These are phyloP conservation scores for Malus asiatica DNA, from an alignment of 306 rosid species.

Conservation along the genomic window DNA sequence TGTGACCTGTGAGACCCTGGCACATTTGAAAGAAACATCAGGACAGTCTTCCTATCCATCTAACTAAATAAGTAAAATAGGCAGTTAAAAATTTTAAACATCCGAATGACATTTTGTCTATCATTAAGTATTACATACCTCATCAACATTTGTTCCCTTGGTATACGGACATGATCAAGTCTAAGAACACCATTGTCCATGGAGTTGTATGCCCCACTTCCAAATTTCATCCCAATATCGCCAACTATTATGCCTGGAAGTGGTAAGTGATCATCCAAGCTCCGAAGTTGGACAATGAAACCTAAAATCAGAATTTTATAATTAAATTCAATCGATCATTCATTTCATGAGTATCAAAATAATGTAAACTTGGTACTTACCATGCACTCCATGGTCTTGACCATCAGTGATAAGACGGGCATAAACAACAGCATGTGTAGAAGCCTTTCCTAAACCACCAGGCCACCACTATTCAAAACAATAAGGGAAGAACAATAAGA, in stretches of 20 bases:
- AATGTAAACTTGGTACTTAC: constrained; percentile 33
- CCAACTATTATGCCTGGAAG: constrained; percentile 87
- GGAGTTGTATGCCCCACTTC: constrained; percentile 80
- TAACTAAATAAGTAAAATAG: neutral
- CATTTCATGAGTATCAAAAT: neutral
- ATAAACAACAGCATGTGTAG: constrained; percentile 79
- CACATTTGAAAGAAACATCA: constrained; percentile 19
- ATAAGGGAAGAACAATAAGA: constrained; percentile 13
- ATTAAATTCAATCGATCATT: constrained; percentile 7
- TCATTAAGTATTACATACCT: constrained; percentile 37
- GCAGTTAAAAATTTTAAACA: neutral
- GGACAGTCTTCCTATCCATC: neutral
- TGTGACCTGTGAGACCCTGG: constrained; percentile 87
- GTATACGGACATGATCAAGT: constrained; percentile 79
- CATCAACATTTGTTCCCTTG: constrained; percentile 94
- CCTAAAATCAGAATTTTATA: constrained; percentile 39
- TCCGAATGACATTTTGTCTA: constrained; percentile 5
- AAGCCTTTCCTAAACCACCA: constrained; percentile 91
- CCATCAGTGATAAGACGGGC: constrained; percentile 81
- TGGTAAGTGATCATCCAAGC: constrained; percentile 86
- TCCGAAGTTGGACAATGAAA: constrained; percentile 89
- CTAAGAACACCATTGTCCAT: constrained; percentile 90
- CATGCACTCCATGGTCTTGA: constrained; percentile 72
- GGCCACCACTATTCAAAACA: constrained; percentile 92
- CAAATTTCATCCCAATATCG: constrained; percentile 92